Base-by-base conservation (phyloP, 1,139 yeast species). In the Fermentozyma sake region DNA sequence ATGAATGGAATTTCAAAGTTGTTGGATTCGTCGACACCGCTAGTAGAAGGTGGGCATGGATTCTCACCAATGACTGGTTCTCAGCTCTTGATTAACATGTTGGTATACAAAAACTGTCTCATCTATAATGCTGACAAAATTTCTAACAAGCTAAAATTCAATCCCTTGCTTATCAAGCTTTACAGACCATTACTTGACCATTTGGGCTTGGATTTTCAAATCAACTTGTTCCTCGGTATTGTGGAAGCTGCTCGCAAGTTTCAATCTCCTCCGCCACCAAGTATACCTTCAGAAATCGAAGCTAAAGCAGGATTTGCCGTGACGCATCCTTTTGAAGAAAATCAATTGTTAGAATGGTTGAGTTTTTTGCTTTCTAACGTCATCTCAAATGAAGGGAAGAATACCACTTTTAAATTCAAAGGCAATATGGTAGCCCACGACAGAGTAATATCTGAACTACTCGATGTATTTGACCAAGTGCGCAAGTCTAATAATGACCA, bases 141-240 rank as follows among this genome's bases (percentile, higher is more conserved):
- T 9, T 29, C 34, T 22, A 34, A 32, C 10, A 48, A 44, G 25
- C 27, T 31, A 5, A 57, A 56, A 26, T 55, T 61, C 33, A 52
- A 55, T 26, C 35, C 48, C 0, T 35, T 55, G n/a, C 34, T 61
- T 12, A 32, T 50, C 22, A 58, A 60, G 30, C 30, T 63, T 13
- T 62, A 61, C 37, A 32, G 29, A 14, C 68, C 69, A 1, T 39
- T 63, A 18, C 33, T 63, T 9, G 58, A 57, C 14, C 59, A 49
- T 19, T 38, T 60, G 24, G 64, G 63, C 1, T 19, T 30, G 4
- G 23, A 31, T 1, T 47, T 54, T 32, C 51, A 50, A 30, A n/a
- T 41, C 14, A 29, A 36, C 11, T 31, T 46, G 5, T 27, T 50
- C 5, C 12, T 31, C 15, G 19, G 28, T 9, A 32, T 22, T 8